These are phyloP conservation scores for Hemisphaericaspora xylofermentans DNA, from an alignment of 1,139 yeast genomes.

Conservation along the genomic window DNA sequence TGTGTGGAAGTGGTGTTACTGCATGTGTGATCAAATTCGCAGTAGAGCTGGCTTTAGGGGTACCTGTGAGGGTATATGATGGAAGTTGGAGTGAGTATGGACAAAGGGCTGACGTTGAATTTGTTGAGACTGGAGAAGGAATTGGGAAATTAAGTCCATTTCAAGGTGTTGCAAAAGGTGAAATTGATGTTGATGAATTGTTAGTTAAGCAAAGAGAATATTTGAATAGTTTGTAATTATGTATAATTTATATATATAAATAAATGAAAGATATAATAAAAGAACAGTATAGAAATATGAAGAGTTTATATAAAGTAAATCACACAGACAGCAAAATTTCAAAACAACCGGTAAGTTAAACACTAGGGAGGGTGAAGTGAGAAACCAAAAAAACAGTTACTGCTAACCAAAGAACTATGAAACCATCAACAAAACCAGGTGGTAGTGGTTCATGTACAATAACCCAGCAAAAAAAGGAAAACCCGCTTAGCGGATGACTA, in stretches of 20 bases:
- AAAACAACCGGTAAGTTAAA: not conserved
- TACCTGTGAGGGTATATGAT: constrained; percentile 75
- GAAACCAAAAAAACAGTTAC: not conserved
- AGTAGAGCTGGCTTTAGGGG: constrained; percentile 50
- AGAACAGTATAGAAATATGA: not conserved
- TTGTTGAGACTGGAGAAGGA: constrained; percentile 24
- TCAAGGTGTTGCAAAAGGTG: not conserved
- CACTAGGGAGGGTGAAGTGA: too few relatives aligned
- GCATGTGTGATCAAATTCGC: constrained; percentile 75
- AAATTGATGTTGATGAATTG: constrained; percentile 1
- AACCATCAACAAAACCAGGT: not conserved
- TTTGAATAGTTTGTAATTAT: not conserved
- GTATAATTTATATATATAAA: not conserved
- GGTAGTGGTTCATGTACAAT: not conserved
- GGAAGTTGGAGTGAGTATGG: constrained; percentile 91
- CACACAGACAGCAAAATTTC: not conserved
- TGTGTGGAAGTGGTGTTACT: constrained; percentile 97
- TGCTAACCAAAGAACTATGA: not conserved
- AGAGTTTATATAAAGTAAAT: not conserved
- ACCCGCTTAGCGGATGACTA: not conserved
- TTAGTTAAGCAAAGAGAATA: constrained; percentile 1
- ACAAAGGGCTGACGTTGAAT: constrained; percentile 40
- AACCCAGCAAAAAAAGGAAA: too few relatives aligned
- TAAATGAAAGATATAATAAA: not conserved
- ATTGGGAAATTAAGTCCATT: not conserved